Percentiles rank a stretch among this genome's conserved stretches.
These are phyloP conservation scores for Dryadomyces sulphureus DNA, from an alignment of 2,329 filamentous ascomycete species.

Conservation along the genomic window DNA sequence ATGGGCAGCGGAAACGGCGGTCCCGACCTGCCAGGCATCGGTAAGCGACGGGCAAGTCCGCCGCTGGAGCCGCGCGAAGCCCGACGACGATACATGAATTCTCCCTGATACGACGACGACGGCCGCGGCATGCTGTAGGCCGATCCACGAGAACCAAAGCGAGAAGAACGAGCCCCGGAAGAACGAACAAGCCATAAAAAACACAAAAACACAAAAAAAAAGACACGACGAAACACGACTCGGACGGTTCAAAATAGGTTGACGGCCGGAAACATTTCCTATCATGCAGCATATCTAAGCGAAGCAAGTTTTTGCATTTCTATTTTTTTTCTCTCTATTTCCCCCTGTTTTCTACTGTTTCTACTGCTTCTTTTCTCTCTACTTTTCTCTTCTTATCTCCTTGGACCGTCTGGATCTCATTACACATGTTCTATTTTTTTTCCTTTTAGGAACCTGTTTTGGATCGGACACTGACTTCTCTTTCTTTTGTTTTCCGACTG, in stretches of 20 bases:
- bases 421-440: background rate
- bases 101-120: slow-evolving; percentile 13
- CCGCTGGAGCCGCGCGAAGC: slow-evolving; percentile 29
- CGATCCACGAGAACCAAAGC: background rate
- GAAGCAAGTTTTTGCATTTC: background rate
- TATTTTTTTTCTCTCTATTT: background rate
- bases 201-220: background rate
- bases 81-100: slow-evolving; percentile 25
- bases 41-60: slow-evolving; percentile 39
- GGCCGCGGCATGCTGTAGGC: background rate
- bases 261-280: background rate
- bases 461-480: no score
- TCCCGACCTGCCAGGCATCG: slow-evolving; percentile 12
- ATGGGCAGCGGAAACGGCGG: background rate
- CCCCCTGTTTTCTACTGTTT: slow-evolving; percentile 3
- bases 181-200: background rate
- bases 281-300: background rate
- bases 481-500: background rate
- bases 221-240: background rate
- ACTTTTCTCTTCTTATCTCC: background rate
- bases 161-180: background rate
- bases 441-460: no score
- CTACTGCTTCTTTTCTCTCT: slow-evolving; percentile 3
- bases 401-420: background rate
- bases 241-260: background rate